These are phyloP conservation scores for Trichophyton benhamiae DNA, from an alignment of 2,329 filamentous ascomycete genomes.

Conservation along the genomic window DNA sequence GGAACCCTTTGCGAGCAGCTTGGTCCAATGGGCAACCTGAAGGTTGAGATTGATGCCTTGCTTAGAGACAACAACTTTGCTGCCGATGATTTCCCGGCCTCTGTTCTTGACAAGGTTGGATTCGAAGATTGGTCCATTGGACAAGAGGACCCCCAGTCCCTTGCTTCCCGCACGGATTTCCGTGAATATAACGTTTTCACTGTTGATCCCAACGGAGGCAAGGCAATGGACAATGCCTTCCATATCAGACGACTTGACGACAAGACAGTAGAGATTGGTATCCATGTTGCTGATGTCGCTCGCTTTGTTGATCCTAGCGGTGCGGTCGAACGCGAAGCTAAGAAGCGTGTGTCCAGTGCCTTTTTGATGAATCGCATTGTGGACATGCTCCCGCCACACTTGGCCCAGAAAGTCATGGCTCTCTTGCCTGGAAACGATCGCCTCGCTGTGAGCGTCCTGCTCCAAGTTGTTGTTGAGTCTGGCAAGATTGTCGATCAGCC, in stretches of 20 bases:
- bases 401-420: conserved; percentile 79
- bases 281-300: conserved; percentile 88
- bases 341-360: conserved; percentile 93
- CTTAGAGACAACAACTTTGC: conserved; percentile 98
- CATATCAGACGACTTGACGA: conserved; percentile 76
- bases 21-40: conserved; percentile 91
- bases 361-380: conserved; percentile 84
- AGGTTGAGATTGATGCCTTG: conserved; percentile 93
- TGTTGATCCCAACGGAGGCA: conserved; percentile 75
- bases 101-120: conserved; percentile 82
- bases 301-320: conserved; percentile 97
- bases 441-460: conserved; percentile 82
- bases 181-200: conserved; percentile 80
- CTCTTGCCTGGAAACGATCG: conserved; percentile 77
- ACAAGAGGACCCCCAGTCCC: conserved; percentile 63
- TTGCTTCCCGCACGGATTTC: conserved; percentile 76
- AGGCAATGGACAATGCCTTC: conserved; percentile 82
- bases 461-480: conserved; percentile 72
- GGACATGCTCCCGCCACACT: conserved; percentile 73
- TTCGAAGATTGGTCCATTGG: conserved; percentile 82
- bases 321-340: conserved; percentile 88
- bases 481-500: conserved; percentile 76
- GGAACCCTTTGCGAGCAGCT: conserved; percentile 95
- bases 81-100: conserved; percentile 93
- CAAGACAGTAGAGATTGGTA: conserved; percentile 82